A percentile compares a stretch with the other conserved stretches of the same genome.
Evolutionary conservation across 108 stramenopile species (phyloP).

Genomic region (Nannochloropsis granulata): DNA sequence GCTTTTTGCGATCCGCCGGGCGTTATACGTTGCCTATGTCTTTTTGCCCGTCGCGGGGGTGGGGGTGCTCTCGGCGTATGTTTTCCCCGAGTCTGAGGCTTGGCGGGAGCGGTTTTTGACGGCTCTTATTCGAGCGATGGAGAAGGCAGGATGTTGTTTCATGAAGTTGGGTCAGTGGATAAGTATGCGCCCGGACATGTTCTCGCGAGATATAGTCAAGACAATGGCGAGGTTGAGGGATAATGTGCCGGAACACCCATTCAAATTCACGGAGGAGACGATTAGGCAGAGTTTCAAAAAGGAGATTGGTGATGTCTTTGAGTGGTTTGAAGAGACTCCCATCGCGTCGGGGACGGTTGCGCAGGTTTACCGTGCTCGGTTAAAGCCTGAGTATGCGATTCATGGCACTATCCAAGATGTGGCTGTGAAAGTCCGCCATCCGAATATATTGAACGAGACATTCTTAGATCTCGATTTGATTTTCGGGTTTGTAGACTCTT

Average conservation of each 20-base stretch:
- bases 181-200: not conserved
- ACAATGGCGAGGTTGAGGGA: not conserved
- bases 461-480: not conserved
- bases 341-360: not conserved
- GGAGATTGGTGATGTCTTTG: not conserved
- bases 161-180: not conserved
- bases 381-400: not conserved
- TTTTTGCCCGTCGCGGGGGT: not conserved
- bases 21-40: not conserved
- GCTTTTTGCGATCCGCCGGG: not conserved
- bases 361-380: not conserved
- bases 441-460: not conserved
- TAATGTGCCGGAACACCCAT: not conserved
- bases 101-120: not conserved
- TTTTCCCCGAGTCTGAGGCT: not conserved
- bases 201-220: not conserved
- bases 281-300: not conserved
- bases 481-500: not conserved
- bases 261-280: not conserved
- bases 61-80: not conserved
- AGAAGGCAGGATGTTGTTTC: not conserved
- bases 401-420: not conserved
- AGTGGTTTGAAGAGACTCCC: not conserved
- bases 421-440: not conserved
- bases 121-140: not conserved